These are phyloP conservation scores for Penicillium expansum DNA, from an alignment of 2,329 filamentous ascomycete species.

Conservation along the genomic window DNA sequence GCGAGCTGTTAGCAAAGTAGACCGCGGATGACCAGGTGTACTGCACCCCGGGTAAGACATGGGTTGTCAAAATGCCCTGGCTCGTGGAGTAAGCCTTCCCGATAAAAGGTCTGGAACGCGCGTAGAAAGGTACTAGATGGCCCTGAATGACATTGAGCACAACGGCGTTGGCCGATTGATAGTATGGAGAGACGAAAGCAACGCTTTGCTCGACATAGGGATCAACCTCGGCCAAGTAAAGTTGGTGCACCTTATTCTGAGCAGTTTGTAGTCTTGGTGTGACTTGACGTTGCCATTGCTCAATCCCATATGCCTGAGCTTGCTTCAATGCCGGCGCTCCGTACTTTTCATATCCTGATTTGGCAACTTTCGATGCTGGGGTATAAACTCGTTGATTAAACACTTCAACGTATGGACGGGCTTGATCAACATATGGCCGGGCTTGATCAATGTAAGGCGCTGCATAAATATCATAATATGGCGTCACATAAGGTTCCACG, in stretches of 20 bases:
- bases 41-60: constrained; percentile 68
- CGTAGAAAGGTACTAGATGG: constrained; percentile 72
- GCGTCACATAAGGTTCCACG: constrained; percentile 71
- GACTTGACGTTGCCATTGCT: constrained; percentile 75
- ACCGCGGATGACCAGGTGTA: constrained; percentile 69
- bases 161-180: constrained; percentile 66
- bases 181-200: constrained; percentile 66
- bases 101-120: constrained; percentile 70
- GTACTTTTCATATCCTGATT: constrained; percentile 62
- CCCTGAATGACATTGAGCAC: constrained; percentile 34
- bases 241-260: constrained; percentile 57
- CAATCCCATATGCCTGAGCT: constrained; percentile 62
- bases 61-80: constrained; percentile 65
- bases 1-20: constrained; percentile 68
- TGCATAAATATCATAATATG: constrained; percentile 82
- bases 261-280: constrained; percentile 70
- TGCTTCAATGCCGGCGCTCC: constrained; percentile 70
- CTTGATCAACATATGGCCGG: constrained; percentile 71
- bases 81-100: constrained; percentile 65
- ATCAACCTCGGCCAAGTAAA: constrained; percentile 69
- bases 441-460: constrained; percentile 76
- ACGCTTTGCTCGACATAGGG: constrained; percentile 68
- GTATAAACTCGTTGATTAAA: constrained; percentile 62
- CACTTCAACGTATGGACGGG: constrained; percentile 66
- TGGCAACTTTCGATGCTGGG: constrained; percentile 65